phyloP scores from a whole-genome alignment of 768 basidiomycete species.

The Suillus luteus region DNA sequence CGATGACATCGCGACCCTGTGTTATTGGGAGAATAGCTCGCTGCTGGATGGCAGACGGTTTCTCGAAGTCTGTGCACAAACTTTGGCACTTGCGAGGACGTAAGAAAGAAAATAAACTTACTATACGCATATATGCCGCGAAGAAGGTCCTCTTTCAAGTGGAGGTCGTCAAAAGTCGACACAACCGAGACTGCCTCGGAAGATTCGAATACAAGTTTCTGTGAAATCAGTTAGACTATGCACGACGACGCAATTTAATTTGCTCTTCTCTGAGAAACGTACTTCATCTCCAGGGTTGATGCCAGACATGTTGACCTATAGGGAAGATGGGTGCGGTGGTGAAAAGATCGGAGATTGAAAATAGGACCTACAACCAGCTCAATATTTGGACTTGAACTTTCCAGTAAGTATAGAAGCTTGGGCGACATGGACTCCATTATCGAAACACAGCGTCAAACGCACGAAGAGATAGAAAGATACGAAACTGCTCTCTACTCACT shows the following conservation, averaged over 20 bases:
- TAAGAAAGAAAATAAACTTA: conserved; percentile 37
- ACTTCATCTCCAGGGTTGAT: conserved; percentile 89
- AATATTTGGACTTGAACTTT: conserved; percentile 9
- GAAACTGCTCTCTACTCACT: conserved; percentile 85
- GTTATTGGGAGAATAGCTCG: conserved; percentile 96
- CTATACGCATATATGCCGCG: conserved; percentile 99
- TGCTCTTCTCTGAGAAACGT: conserved; percentile 23
- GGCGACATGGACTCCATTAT: conserved; percentile 84
- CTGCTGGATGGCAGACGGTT: conserved; percentile 98
- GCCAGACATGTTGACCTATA: conserved; percentile 63
- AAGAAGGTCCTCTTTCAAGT: conserved; percentile 91
- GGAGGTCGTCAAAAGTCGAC: conserved; percentile 87
- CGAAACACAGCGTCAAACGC: conserved; percentile 92
- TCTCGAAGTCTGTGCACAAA: conserved; percentile 77
- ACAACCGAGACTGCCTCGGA: conserved; percentile 89
- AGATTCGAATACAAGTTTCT: conserved; percentile 96
- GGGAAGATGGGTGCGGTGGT: conserved; percentile 39
- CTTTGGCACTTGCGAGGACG: conserved; percentile 10
- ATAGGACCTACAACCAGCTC: conserved; percentile 8
- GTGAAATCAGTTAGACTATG: conserved; percentile 5
- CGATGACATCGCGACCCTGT: conserved; percentile 96
- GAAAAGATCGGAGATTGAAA: conserved; percentile 60
- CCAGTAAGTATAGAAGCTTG: conserved; percentile 15
- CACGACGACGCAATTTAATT: conserved; percentile 6
- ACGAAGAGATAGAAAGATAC: conserved; percentile 94